Evolutionary conservation across 257 asterid genomes (phyloP).

Genomic region (Capsicum rhomboideum): DNA sequence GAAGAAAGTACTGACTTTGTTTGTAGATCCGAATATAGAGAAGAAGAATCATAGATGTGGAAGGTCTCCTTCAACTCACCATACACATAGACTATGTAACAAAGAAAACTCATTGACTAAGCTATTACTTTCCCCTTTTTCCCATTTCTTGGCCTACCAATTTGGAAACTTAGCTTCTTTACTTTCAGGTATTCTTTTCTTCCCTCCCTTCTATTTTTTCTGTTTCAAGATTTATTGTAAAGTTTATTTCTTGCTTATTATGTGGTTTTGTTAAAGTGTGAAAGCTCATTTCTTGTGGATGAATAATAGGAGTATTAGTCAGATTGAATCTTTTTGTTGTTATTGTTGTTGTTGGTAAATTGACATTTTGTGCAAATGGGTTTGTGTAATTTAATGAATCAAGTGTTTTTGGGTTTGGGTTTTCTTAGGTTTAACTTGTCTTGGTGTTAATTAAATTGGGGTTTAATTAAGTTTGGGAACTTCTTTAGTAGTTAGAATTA

Average conservation of each 20-base stretch:
- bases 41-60: background rate
- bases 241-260: background rate
- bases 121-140: background rate
- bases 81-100: background rate
- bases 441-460: slow-evolving; percentile 10
- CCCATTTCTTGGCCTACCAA: background rate
- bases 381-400: slow-evolving; percentile 1
- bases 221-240: background rate
- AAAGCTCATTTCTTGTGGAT: background rate
- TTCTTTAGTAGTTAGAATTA: background rate
- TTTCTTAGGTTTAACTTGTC: slow-evolving; percentile 10
- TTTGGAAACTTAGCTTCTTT: slow-evolving; percentile 1
- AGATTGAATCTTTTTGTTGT: slow-evolving; percentile 5
- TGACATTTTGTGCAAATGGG: slow-evolving; percentile 22
- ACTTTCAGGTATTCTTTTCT: slow-evolving; percentile 9
- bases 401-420: background rate
- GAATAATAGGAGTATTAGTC: background rate
- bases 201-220: background rate
- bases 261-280: background rate
- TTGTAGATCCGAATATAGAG: background rate
- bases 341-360: background rate
- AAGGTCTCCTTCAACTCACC: background rate
- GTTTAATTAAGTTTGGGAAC: background rate
- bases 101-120: background rate
- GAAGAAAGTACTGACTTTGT: background rate